Evolutionary conservation across 108 stramenopile genomes (phyloP), one percentile per base, ranked within the genome.

Genomic region (Skeletonema marinoi): DNA sequence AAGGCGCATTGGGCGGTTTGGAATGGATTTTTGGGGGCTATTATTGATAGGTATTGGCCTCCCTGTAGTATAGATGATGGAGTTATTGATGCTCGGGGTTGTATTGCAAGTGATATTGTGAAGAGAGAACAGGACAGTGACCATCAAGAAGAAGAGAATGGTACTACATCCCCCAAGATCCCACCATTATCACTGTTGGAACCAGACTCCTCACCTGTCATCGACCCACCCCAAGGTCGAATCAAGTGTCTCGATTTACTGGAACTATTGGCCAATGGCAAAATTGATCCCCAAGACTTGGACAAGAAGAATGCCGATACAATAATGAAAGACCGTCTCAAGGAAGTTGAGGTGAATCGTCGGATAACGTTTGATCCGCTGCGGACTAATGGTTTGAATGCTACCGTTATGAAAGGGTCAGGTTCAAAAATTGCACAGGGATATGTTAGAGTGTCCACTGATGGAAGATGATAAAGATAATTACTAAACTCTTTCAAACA

Each of bases 1-100:
- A 56, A 73, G 36, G 70, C 79, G 3, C 77, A 91, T 30, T 88
- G 85, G 81, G 65, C 17, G 11, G 35, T 42, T 4, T 87, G 88
- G 87, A 74, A 64, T 35, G 54, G 66, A 8, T 91, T 86, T 75
- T 60, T 91, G 17, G 75, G 65, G n/a, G 63, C 70, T 6, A 65
- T 78, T 44, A 51, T 65, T 42, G 78, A 78, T 32, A 33, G 31
- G 19, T 78, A 71, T 60, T 78, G 78, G 78, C 78, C 78, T 21
- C 78, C 78, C 11, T 33, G 69, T 31, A 25, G 51, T 51, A 33
- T 21, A 21, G 33, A 33, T 29, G 35, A 74, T 32, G 35, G 51
- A 3, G 38, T 25, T 25, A 25, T 25, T 25, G 25, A 25, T 25
- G 25, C 25, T 25, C 25, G 25, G 25, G 25, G 25, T 25, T 25